A percentile compares a stretch with the other conserved stretches of the same genome.
phyloP scores from a whole-genome alignment of 108 stramenopile genomes.

The Cyclostephanos tholiformis region DNA sequence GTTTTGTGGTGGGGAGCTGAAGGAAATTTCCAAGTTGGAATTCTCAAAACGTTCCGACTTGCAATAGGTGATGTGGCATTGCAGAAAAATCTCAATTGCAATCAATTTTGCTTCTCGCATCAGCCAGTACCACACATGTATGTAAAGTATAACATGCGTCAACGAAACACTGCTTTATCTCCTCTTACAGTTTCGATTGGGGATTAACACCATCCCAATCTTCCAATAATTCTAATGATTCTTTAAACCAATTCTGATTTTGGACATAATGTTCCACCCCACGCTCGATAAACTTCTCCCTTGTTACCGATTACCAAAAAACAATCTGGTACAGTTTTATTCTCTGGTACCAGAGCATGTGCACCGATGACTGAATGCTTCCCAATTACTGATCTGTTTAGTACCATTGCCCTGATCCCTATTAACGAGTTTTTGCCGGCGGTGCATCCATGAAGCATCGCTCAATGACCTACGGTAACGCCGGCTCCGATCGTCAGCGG shows the following conservation, averaged over 20 bases:
- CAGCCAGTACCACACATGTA: no score
- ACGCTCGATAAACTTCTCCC: conserved; percentile 39
- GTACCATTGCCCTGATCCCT: conserved; percentile 54
- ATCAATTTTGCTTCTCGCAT: neutral
- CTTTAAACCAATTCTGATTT: conserved; percentile 41
- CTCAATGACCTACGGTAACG: conserved; percentile 58
- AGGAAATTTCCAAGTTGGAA: conserved; percentile 71
- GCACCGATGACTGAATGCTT: conserved; percentile 54
- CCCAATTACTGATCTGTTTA: conserved; percentile 49
- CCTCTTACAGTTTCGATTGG: conserved; percentile 20
- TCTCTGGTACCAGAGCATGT: conserved; percentile 48
- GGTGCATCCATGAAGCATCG: conserved; percentile 54
- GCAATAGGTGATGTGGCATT: conserved; percentile 11
- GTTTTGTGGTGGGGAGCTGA: conserved; percentile 72
- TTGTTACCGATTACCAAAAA: conserved; percentile 42
- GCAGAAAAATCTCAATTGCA: neutral
- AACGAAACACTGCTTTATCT: neutral
- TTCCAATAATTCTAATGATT: conserved; percentile 18
- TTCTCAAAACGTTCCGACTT: conserved; percentile 71
- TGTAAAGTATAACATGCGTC: neutral
- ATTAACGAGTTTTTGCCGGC: conserved; percentile 51
- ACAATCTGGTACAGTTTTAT: conserved; percentile 51
- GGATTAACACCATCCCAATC: conserved; percentile 4
- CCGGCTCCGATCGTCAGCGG: conserved; percentile 48
- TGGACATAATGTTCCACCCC: conserved; percentile 49